A percentile compares a stretch with the other conserved stretches of the same genome.
Conservation (phyloP, 2,329 filamentous ascomycete genomes). For the Colletotrichum viniferum region DNA sequence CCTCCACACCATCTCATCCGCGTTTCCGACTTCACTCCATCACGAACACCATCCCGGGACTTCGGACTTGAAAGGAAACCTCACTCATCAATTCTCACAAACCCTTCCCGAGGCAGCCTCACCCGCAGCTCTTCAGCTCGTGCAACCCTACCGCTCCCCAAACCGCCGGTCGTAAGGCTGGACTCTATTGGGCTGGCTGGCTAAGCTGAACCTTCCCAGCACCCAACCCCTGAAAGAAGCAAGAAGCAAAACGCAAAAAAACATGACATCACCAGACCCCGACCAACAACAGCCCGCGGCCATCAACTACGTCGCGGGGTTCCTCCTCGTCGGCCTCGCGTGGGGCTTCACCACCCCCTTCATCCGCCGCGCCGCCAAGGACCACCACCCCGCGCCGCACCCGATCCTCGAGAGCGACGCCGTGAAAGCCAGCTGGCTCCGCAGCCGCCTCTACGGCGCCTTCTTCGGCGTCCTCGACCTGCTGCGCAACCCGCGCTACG, state of each 20-base stretch:
- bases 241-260: neutral
- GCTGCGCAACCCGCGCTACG: slow-evolving; percentile 81
- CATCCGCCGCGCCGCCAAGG: slow-evolving; percentile 83
- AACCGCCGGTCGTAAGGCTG: neutral
- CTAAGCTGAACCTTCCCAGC: neutral
- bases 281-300: slow-evolving; percentile 49
- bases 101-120: neutral
- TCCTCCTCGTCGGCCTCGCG: slow-evolving; percentile 87
- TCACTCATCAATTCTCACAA: neutral
- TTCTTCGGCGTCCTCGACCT: slow-evolving; percentile 81
- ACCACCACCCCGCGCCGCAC: slow-evolving; percentile 70
- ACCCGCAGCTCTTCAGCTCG: neutral
- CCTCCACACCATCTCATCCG: neutral
- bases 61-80: neutral
- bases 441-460: slow-evolving; percentile 64
- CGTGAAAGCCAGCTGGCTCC: slow-evolving; percentile 63
- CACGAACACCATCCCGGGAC: neutral
- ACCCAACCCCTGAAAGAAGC: neutral
- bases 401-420: slow-evolving; percentile 55
- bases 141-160: neutral
- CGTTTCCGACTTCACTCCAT: slow-evolving; percentile 16
- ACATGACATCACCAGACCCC: slow-evolving; percentile 13
- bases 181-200: neutral
- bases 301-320: slow-evolving; percentile 86
- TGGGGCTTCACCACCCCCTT: slow-evolving; percentile 95